Percentiles rank a stretch among this genome's conserved stretches.
phyloP scores from a whole-genome alignment of 306 rosid species.

The Alnus glutinosa region DNA sequence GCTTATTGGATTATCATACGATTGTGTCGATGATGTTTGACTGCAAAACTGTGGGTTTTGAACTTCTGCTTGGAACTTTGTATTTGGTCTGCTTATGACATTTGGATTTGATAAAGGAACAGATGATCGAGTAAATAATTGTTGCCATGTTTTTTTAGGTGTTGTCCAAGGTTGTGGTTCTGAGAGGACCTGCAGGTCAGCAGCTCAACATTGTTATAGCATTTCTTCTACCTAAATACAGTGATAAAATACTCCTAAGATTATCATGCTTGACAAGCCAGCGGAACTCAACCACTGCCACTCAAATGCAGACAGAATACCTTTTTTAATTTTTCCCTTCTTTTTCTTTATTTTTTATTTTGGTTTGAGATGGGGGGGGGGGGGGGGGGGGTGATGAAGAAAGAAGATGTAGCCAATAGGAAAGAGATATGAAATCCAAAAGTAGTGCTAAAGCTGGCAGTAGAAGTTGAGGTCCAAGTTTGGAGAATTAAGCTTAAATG shows the following conservation, averaged over 20 bases:
- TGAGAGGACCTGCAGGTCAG: conserved; percentile 65
- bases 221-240: conserved; percentile 20
- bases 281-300: conserved; percentile 12
- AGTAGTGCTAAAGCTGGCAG: neutral
- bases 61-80: conserved; percentile 63
- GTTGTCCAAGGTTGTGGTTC: conserved; percentile 63
- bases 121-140: conserved; percentile 81
- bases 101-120: conserved; percentile 60
- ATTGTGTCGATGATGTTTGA: conserved; percentile 55
- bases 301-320: neutral
- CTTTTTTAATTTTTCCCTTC: neutral
- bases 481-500: neutral
- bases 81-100: conserved; percentile 85
- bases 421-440: neutral
- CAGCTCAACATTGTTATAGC: conserved; percentile 32
- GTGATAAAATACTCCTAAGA: neutral
- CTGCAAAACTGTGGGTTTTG: conserved; percentile 56
- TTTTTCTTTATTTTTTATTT: neutral
- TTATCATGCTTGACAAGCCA: conserved; percentile 13
- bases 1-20: conserved; percentile 78
- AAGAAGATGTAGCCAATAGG: neutral
- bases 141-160: conserved; percentile 96
- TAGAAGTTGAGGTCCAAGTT: neutral
- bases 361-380: neutral
- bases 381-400: neutral